Percentiles rank a stretch among this genome's conserved stretches.
These are phyloP conservation scores for Parietichytrium sp. DNA, from an alignment of 108 stramenopile genomes.

Conservation along the genomic window DNA sequence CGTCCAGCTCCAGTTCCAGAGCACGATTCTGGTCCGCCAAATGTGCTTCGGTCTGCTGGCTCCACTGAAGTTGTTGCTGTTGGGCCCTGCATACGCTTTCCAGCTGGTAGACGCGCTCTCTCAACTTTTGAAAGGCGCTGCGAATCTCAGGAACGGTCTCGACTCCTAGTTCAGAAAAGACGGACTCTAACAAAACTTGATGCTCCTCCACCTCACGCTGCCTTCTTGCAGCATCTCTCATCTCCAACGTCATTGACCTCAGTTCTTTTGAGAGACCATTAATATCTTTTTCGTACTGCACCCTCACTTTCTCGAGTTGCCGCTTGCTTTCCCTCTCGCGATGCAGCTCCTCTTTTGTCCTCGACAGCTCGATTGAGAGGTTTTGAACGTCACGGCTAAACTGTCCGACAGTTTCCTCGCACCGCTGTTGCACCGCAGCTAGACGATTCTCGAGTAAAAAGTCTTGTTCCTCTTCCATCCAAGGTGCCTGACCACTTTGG, in stretches of 20 bases:
- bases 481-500: no score
- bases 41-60: neutral
- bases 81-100: neutral
- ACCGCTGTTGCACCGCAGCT: neutral
- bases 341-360: slow-evolving; percentile 7
- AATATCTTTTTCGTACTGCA: slow-evolving; percentile 23
- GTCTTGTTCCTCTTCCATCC: no score
- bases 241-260: neutral
- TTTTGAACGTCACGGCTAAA: slow-evolving; percentile 1
- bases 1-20: neutral
- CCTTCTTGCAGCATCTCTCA: neutral
- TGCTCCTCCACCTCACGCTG: neutral
- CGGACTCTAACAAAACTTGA: neutral
- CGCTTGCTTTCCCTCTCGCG: slow-evolving; percentile 1
- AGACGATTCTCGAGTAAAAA: no score
- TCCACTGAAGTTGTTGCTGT: neutral
- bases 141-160: neutral
- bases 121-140: neutral
- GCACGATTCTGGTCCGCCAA: neutral
- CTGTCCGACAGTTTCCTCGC: slow-evolving; percentile 22
- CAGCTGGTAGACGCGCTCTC: neutral
- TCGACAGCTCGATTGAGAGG: neutral
- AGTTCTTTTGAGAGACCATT: neutral
- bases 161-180: neutral
- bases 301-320: neutral